Base-by-base conservation (phyloP, 2,329 filamentous ascomycete species). In the Sclerotinia spermophila region DNA sequence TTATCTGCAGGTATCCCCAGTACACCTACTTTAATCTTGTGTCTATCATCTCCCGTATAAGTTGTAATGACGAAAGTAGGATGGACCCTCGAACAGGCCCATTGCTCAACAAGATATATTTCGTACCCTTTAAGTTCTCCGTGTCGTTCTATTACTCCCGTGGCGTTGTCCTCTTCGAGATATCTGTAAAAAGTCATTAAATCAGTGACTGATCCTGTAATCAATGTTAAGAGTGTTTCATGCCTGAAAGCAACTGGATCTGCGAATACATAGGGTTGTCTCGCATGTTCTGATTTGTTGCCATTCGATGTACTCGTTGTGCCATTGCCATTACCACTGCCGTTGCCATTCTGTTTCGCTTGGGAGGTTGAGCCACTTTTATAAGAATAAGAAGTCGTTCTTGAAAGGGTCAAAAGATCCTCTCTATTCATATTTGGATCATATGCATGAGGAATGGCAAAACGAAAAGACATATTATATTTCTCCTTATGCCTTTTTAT, bases 41-140 rank as follows among this genome's bases (percentile, higher is more conserved):
- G 92, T 45, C 89, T 89, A 45, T 88, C 85, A 76, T 97, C 94
- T 69, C 95, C 96, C 0, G 95, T 98, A 78, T 96, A 97, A 4
- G 94, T 97, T 56, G 92, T 92, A 74, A 98, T 96, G 65, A 97
- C 88, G 74, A 97, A 92, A 24, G 95, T 97, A 0, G 95, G 95
- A 73, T 96, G 93, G 70, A 89, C 87, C 67, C 96, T 89, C 19
- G 95, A 97, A 81, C 94, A 97, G 8, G 93, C 93, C 96, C 96
- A 99, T 84, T 99, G 96, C 80, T 98, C 96, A 74, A 98, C 93
- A 24, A 98, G 83, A 81, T 98, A 98, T 73, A 95, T 85, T 80
- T 98, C 94, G 81, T 97, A 98, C 74, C 95, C 95, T 72, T 87
- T 83, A 8, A 99, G 85, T 65, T 86, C 83, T 65, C 86, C 85